These are phyloP conservation scores for Brassica rapa DNA, from an alignment of 345 rosid species.

Conservation along the genomic window DNA sequence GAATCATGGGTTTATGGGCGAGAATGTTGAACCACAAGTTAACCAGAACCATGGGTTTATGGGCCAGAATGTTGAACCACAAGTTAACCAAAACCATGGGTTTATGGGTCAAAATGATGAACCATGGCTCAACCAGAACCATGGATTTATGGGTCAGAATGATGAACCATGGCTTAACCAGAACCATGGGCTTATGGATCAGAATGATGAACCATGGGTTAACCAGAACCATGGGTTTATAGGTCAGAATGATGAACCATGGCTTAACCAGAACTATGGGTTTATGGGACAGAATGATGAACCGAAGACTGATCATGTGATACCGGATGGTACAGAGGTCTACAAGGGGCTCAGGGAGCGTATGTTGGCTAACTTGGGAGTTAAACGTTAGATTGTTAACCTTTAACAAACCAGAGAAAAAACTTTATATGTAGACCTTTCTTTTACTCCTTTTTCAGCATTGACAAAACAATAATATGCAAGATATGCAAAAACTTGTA, in stretches of 20 bases:
- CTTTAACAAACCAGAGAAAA: neutral
- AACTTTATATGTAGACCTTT: neutral
- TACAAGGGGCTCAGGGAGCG: conserved; percentile 17
- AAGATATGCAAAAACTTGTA: conserved; percentile 3
- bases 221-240: neutral
- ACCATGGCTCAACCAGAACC: conserved; percentile 15
- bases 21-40: conserved; percentile 14
- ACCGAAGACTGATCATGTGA: neutral
- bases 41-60: neutral
- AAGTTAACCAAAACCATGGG: neutral
- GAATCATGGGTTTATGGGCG: neutral
- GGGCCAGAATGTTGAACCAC: conserved; percentile 16
- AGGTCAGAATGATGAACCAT: conserved; percentile 19
- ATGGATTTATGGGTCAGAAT: neutral
- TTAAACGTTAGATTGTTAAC: neutral
- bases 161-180: conserved; percentile 11
- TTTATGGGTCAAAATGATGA: neutral
- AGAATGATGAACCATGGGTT: conserved; percentile 19
- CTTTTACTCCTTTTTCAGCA: neutral
- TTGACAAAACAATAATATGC: neutral
- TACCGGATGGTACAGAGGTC: neutral
- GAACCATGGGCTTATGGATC: neutral
- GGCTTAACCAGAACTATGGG: neutral
- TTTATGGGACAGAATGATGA: conserved; percentile 2
- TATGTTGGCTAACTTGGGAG: neutral